Conservation (phyloP, 2,329 filamentous ascomycete genomes). For the Aspergillus sp. region DNA sequence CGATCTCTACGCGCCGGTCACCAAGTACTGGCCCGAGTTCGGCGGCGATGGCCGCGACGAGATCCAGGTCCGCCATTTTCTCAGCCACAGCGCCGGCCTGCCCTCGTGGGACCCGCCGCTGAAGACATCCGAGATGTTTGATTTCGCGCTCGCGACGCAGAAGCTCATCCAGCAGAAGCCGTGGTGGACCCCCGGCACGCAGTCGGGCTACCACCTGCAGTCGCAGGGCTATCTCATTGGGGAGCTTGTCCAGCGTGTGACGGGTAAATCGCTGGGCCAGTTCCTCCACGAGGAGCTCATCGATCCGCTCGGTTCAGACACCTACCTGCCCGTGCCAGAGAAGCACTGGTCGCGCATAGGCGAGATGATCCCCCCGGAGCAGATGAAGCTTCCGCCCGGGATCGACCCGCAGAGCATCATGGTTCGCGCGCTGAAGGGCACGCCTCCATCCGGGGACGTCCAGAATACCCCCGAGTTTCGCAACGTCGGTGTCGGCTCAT, state of each 20-base stretch:
- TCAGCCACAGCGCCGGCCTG: constrained; percentile 41
- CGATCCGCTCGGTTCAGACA: constrained; percentile 46
- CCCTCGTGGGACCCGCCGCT: constrained; percentile 35
- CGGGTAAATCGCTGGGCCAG: constrained; percentile 42
- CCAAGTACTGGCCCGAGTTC: constrained; percentile 50
- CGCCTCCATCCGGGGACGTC: constrained; percentile 19
- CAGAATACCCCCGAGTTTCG: constrained; percentile 36
- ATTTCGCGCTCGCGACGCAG: constrained; percentile 28
- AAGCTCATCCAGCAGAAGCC: constrained; percentile 43
- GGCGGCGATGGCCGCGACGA: constrained; percentile 42
- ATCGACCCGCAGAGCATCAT: constrained; percentile 26
- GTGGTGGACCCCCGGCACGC: constrained; percentile 47
- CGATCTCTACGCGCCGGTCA: constrained; percentile 36
- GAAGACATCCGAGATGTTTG: constrained; percentile 32
- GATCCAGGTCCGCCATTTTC: constrained; percentile 40
- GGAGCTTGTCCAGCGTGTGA: constrained; percentile 43
- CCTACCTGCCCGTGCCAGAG: constrained; percentile 46
- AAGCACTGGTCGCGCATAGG: constrained; percentile 43
- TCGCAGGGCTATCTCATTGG: constrained; percentile 45
- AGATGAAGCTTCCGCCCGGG: constrained; percentile 11
- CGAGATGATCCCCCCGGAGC: constrained; percentile 31
- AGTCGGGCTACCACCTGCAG: constrained; percentile 43
- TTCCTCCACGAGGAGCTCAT: constrained; percentile 47
- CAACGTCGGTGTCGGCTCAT: constrained; percentile 40
- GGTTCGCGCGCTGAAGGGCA: constrained; percentile 30